Conservation (phyloP, 768 basidiomycete species). For the Clavulina sp. region DNA sequence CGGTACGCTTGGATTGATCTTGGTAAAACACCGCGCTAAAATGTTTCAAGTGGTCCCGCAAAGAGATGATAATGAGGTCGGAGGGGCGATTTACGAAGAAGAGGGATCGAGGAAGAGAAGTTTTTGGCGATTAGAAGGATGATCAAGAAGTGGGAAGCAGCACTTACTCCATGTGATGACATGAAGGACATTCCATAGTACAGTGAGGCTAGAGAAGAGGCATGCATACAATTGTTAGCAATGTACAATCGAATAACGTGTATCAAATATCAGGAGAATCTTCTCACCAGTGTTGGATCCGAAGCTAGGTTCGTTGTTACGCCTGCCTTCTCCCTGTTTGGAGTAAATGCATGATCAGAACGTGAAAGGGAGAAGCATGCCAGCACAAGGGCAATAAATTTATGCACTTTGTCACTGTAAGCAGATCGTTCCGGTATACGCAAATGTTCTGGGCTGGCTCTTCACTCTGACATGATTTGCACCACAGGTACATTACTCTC, state of each 20-base stretch:
- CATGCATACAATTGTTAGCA: not conserved
- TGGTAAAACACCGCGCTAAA: constrained; percentile 92
- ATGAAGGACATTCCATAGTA: constrained; percentile 66
- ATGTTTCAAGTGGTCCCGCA: constrained; percentile 9
- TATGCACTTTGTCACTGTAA: constrained; percentile 79
- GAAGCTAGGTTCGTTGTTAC: constrained; percentile 74
- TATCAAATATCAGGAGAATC: too few relatives aligned
- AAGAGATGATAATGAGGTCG: too few relatives aligned
- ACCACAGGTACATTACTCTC: constrained; percentile 74
- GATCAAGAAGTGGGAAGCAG: not conserved
- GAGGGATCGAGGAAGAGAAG: not conserved
- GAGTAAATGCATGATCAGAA: not conserved
- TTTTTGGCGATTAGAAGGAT: not conserved
- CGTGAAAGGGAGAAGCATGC: not conserved
- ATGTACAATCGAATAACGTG: too few relatives aligned
- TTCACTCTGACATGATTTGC: constrained; percentile 76
- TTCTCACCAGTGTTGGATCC: constrained; percentile 67
- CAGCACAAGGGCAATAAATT: constrained; percentile 1
- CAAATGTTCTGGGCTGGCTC: constrained; percentile 76
- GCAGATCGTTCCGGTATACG: constrained; percentile 83
- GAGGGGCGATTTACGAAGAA: not conserved
- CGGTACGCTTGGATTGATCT: constrained; percentile 92
- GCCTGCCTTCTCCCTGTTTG: constrained; percentile 76
- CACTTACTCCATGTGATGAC: constrained; percentile 64
- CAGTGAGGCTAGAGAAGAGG: constrained; percentile 48